Base-by-base conservation (phyloP, 129 eudicot genomes). In the Pseudognaphalium luteoalbum region DNA sequence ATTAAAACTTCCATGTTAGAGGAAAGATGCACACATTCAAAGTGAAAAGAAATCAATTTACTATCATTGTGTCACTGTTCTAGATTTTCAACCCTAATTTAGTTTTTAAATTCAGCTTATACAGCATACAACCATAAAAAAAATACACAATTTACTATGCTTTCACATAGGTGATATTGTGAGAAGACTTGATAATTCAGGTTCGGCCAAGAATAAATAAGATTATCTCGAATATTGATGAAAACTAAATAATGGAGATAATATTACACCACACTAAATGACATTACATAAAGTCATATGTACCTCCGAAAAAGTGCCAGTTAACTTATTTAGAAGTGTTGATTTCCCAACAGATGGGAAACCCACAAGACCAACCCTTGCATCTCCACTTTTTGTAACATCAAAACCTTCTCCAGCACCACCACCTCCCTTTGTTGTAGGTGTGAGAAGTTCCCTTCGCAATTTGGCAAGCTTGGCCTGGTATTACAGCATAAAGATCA, bases 331-430 rank as follows among this genome's bases (percentile, higher is more conserved):
- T 42, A 95, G 66, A 8, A 95, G 94, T 1, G 99, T 95, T 67
- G 99, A 95, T 78, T 95, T 95, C 73, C 99, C 99, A 82, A 95
- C 99, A 58, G 99, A 95, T 25, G 99, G 99, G 29, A 95, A 95
- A 33, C 99, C 99, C 52, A 95, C 99, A 70, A 95, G 91, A 59
- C 97, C 99, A 70, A 95, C 97, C 81, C 99, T 88, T 47, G 99
- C 84, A 83, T 95, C 99, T 56, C 99, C 99, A 83, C 99, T 95
- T 87, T 95, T 95, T 70, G 99, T 95, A 67, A 95, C 99, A 85
- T 95, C 99, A 85, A 95, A 95, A 76, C 99, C 99, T 85, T 95
- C 99, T 72, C 99, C 99, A 25, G 97, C 96, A 75, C 96, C 97
- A 80, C 96, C 99, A 64, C 96, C 99, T 65, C 99, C 99, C 77